These are phyloP conservation scores for Phytopythium aichiense DNA, from an alignment of 352 stramenopile species.

Conservation along the genomic window DNA sequence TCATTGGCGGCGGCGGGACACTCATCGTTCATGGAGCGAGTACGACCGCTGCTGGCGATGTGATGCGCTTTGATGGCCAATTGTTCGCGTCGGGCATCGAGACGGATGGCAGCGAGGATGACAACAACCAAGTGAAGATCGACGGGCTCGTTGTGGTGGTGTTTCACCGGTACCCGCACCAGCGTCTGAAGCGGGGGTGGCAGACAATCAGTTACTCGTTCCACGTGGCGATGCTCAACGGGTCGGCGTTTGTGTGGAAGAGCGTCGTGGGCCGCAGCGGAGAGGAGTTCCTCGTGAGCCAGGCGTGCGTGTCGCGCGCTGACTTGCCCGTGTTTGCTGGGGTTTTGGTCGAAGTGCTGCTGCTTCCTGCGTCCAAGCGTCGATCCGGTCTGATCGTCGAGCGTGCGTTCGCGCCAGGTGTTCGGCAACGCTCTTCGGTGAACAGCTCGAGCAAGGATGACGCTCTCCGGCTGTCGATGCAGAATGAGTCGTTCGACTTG, in stretches of 20 bases:
- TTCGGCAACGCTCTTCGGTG: background rate
- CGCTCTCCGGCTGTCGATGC: background rate
- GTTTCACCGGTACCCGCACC: background rate
- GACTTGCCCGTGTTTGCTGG: background rate
- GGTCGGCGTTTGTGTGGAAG: slow-evolving; percentile 5
- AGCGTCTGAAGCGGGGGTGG: background rate
- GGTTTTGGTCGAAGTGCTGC: background rate
- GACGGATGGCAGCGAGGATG: background rate
- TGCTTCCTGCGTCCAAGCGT: background rate
- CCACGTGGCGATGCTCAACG: background rate
- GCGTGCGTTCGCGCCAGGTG: background rate
- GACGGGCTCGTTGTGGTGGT: background rate
- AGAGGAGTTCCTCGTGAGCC: background rate
- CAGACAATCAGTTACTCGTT: background rate
- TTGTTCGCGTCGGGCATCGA: background rate
- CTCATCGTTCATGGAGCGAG: background rate
- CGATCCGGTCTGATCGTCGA: background rate
- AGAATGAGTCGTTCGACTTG: background rate
- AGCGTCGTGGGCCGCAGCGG: background rate
- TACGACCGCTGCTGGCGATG: background rate
- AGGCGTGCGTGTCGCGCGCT: background rate
- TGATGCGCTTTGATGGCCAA: background rate
- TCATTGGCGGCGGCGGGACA: background rate
- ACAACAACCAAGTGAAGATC: background rate
- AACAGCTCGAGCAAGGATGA: background rate